A percentile compares a stretch with the other conserved stretches of the same genome.
These are phyloP conservation scores for Chlamydomonas schloesseri DNA, from an alignment of 139 green algal species.

Conservation along the genomic window DNA sequence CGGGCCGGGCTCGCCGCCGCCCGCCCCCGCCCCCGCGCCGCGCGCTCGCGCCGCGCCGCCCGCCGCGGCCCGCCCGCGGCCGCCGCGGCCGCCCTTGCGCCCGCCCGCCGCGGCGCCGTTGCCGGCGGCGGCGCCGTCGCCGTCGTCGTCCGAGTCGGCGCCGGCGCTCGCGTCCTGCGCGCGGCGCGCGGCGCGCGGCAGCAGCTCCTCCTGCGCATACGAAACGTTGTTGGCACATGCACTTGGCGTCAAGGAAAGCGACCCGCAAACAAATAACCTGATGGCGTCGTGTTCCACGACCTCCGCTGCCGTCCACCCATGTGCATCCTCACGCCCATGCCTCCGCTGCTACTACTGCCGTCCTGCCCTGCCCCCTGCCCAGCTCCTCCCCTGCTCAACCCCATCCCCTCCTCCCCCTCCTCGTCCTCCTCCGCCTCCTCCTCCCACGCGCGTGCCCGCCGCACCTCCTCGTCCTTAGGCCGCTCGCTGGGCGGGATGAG, in stretches of 20 bases:
- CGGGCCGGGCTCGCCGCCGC: conserved; percentile 59
- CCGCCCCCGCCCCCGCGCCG: not conserved
- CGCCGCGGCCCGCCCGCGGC: conserved; percentile 2
- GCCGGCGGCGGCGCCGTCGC: not conserved
- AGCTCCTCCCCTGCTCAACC: no score
- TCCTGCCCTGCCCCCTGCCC: not conserved
- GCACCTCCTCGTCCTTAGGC: conserved; percentile 49
- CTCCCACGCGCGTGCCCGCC: not conserved
- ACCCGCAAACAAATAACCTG: no score
- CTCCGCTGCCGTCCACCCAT: no score
- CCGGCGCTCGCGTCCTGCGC: not conserved
- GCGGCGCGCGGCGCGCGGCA: conserved; percentile 49
- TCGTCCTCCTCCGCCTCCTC: not conserved
- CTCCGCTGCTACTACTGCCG: no score
- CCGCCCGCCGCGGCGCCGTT: not conserved
- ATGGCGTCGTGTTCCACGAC: no score
- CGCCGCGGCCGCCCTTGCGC: not conserved
- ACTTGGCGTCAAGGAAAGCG: no score
- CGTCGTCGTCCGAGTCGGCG: conserved; percentile 21
- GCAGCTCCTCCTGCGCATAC: conserved; percentile 36
- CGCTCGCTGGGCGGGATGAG: conserved; percentile 85
- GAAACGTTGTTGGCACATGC: not conserved
- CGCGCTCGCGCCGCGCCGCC: not conserved
- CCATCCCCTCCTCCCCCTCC: not conserved
- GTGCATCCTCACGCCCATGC: no score